Evolutionary conservation across 495 filamentous ascomycete species (phyloP).

Genomic region (Neurospora sp.): DNA sequence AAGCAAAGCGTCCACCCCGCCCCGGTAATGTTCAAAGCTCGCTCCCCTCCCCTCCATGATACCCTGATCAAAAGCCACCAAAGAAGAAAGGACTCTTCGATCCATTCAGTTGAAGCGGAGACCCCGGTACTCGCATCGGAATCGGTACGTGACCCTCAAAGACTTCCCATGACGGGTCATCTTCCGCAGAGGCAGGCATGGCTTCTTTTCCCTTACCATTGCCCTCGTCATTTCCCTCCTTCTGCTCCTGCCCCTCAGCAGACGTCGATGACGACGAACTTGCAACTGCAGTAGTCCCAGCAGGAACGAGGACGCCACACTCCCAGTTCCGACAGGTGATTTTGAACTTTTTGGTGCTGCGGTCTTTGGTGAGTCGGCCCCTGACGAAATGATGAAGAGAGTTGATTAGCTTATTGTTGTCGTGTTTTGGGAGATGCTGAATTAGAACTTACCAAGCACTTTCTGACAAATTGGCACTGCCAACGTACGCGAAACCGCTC

Average conservation of each 20-base stretch:
- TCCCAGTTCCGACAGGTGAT: conserved; percentile 93
- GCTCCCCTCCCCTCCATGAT: not conserved
- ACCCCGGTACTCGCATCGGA: conserved; percentile 58
- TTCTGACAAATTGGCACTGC: conserved; percentile 84
- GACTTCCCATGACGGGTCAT: conserved; percentile 19
- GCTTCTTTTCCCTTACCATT: not conserved
- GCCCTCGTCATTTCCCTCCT: not conserved
- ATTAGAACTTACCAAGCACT: conserved; percentile 68
- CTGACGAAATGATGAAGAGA: conserved; percentile 1
- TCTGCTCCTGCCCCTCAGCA: not conserved
- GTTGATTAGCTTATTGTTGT: no score
- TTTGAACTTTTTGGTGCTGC: conserved; percentile 50
- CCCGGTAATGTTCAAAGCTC: not conserved
- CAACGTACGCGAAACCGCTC: conserved; percentile 67
- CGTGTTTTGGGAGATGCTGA: no score
- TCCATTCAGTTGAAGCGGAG: not conserved
- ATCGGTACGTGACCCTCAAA: conserved; percentile 55
- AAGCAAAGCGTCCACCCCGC: not conserved
- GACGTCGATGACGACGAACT: conserved; percentile 1
- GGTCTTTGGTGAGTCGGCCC: conserved; percentile 55
- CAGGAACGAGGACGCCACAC: conserved; percentile 72
- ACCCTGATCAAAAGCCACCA: not conserved
- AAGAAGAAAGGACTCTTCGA: not conserved
- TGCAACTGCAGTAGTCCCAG: conserved; percentile 9
- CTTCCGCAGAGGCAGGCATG: not conserved